A percentile compares a stretch with the other conserved stretches of the same genome.
Conservation (phyloP, 2,329 filamentous ascomycete genomes). For the Ophiostoma populinum region DNA sequence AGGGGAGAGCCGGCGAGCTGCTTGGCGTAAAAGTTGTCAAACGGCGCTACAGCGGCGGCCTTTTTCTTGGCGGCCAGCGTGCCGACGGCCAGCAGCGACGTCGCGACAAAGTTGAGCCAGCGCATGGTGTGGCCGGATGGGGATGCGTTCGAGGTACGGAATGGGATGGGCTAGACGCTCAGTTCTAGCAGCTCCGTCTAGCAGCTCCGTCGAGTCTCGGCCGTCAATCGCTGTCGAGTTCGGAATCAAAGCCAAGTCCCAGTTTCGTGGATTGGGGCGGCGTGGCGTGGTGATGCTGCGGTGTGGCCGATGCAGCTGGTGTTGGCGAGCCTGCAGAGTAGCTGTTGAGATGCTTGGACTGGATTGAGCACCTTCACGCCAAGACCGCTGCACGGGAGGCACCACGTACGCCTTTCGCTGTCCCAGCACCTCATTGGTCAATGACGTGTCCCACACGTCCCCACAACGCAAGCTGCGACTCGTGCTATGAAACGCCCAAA, state of each 20-base stretch:
- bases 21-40: slow-evolving; percentile 53
- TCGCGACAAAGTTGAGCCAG: slow-evolving; percentile 44
- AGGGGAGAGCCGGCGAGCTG: slow-evolving; percentile 48
- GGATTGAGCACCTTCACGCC: slow-evolving; percentile 2
- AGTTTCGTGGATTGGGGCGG: neutral
- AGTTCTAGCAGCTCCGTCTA: no score
- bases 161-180: neutral
- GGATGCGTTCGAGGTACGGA: neutral
- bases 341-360: no score
- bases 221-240: neutral
- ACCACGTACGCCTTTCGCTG: slow-evolving; percentile 12
- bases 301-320: slow-evolving; percentile 2
- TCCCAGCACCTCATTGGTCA: slow-evolving; percentile 7
- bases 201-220: no score
- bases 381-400: slow-evolving; percentile 2
- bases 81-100: slow-evolving; percentile 43
- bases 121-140: slow-evolving; percentile 39
- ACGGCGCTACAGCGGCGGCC: slow-evolving; percentile 33
- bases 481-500: neutral
- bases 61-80: slow-evolving; percentile 43
- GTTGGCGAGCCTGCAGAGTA: no score
- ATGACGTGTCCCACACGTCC: neutral
- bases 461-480: slow-evolving; percentile 2
- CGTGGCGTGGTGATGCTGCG: neutral
- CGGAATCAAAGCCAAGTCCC: no score